phyloP scores from a whole-genome alignment of 805 yeast genomes.

The Cyberlindnera sargentensis region DNA sequence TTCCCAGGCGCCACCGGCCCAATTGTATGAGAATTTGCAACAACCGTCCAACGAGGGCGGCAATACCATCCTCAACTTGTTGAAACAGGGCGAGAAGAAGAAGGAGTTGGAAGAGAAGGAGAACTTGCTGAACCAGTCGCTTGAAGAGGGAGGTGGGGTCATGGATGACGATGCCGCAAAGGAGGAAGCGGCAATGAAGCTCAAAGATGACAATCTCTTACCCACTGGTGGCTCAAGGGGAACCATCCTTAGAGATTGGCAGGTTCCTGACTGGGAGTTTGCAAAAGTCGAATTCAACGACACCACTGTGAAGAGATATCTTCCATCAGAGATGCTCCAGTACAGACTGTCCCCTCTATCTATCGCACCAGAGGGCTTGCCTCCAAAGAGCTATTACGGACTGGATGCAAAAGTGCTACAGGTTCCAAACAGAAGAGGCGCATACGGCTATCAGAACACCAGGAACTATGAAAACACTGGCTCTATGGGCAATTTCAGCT shows the following conservation, averaged over 20 bases:
- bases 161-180: background rate
- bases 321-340: slow-evolving; percentile 16
- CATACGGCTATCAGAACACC: slow-evolving; percentile 3
- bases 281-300: slow-evolving; percentile 3
- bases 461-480: slow-evolving; percentile 19
- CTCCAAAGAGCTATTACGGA: slow-evolving; percentile 20
- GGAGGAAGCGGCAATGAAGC: slow-evolving; percentile 2
- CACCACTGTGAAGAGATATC: slow-evolving; percentile 11
- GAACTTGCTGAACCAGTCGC: slow-evolving; percentile 1
- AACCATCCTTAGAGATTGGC: slow-evolving; percentile 8
- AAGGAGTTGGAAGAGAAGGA: slow-evolving; percentile 19
- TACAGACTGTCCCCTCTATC: slow-evolving; percentile 12
- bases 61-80: slow-evolving; percentile 19
- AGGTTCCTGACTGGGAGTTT: slow-evolving; percentile 19
- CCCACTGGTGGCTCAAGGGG: slow-evolving; percentile 1
- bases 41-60: slow-evolving; percentile 8
- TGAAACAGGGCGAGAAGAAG: slow-evolving; percentile 20
- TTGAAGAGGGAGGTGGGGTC: background rate
- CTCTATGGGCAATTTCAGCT: slow-evolving; percentile 24
- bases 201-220: background rate
- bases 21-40: background rate
- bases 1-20: background rate
- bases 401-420: slow-evolving; percentile 9
- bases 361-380: slow-evolving; percentile 14
- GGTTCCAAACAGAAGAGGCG: slow-evolving; percentile 8